phyloP scores from a whole-genome alignment of 2,329 filamentous ascomycete species.

The Trichothecium sympodiale region DNA sequence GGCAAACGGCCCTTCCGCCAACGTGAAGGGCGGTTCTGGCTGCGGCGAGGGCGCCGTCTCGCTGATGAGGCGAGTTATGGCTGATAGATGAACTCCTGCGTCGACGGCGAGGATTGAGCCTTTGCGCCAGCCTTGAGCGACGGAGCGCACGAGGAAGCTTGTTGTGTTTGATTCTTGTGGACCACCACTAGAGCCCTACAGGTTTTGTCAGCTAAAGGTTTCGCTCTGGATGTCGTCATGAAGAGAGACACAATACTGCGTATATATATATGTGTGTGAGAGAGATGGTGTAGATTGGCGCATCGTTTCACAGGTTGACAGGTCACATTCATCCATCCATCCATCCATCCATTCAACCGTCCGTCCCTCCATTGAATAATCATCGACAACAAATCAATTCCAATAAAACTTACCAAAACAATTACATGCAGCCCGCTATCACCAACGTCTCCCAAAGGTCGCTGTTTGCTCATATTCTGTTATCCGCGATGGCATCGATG shows the following conservation, averaged over 20 bases:
- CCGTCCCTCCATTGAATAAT: no score
- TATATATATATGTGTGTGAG: no score
- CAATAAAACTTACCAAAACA: constrained; percentile 49
- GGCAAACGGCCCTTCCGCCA: constrained; percentile 64
- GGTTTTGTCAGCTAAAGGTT: constrained; percentile 18
- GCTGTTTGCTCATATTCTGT: no score
- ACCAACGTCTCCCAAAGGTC: no score
- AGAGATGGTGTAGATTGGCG: background rate
- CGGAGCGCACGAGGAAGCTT: constrained; percentile 76
- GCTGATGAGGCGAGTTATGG: constrained; percentile 72
- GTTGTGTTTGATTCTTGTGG: constrained; percentile 85
- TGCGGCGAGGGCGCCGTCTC: constrained; percentile 29
- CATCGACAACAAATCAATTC: background rate
- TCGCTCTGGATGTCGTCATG: no score
- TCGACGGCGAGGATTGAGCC: constrained; percentile 87
- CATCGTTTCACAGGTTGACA: background rate
- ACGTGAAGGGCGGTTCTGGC: constrained; percentile 33
- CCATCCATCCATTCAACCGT: no score
- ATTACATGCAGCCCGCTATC: constrained; percentile 56
- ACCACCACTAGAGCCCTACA: constrained; percentile 77
- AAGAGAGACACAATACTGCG: no score
- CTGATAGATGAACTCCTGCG: constrained; percentile 78
- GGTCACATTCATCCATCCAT: no score
- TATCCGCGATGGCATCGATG: no score
- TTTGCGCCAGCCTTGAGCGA: constrained; percentile 66